A percentile compares a stretch with the other conserved stretches of the same genome.
Conservation (phyloP, 768 basidiomycete species). For the Tricholomella constricta region DNA sequence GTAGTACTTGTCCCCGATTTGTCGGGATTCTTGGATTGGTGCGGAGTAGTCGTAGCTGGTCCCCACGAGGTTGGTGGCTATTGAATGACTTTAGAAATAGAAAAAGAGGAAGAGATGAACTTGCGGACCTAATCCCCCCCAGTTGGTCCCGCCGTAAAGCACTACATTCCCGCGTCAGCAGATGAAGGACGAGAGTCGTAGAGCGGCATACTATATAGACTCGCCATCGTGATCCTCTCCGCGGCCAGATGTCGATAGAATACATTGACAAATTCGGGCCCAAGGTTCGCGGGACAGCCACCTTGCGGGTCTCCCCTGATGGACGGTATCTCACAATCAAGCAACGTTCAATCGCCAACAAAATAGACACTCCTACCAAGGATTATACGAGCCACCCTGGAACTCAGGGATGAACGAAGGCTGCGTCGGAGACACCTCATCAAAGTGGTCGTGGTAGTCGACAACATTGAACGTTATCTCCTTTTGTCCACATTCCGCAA, state of each 20-base stretch:
- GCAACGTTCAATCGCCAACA: not conserved
- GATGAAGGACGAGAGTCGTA: no score
- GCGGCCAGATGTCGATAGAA: constrained; percentile 11
- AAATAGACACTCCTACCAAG: not conserved
- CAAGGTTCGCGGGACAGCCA: constrained; percentile 9
- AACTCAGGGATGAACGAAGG: constrained; percentile 11
- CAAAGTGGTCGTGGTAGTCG: constrained; percentile 8
- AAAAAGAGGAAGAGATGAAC: not conserved
- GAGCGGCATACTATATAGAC: constrained; percentile 2
- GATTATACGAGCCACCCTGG: constrained; percentile 12
- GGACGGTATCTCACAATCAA: not conserved
- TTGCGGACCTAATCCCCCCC: constrained; percentile 8
- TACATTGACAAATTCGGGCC: constrained; percentile 11
- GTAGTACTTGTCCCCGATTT: constrained; percentile 10
- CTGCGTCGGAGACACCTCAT: constrained; percentile 7
- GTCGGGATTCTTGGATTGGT: constrained; percentile 10
- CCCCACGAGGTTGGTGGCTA: constrained; percentile 10
- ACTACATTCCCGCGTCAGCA: not conserved
- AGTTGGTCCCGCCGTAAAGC: constrained; percentile 12
- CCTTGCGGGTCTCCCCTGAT: constrained; percentile 10
- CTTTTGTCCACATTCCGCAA: constrained; percentile 4
- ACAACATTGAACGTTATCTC: constrained; percentile 8
- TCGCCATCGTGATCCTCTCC: constrained; percentile 12
- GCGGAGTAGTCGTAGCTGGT: constrained; percentile 13
- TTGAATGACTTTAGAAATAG: not conserved